A percentile compares a stretch with the other conserved stretches of the same genome.
Evolutionary conservation across 139 green algal genomes (phyloP).

Genomic region (Ulvella scutata): DNA sequence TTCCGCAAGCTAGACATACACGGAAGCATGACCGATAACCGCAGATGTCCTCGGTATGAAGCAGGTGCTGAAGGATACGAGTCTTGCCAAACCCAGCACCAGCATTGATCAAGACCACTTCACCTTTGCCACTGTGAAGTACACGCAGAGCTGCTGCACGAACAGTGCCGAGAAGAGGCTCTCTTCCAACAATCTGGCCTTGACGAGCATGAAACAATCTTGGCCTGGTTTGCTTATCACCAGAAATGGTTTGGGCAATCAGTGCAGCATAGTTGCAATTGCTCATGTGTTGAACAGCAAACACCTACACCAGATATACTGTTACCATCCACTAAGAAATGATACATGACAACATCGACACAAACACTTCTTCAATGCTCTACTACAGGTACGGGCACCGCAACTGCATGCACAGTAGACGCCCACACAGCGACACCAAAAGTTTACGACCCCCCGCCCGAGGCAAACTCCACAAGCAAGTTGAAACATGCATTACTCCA

Average conservation of each 20-base stretch:
- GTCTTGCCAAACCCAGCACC: background rate
- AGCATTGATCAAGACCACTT: background rate
- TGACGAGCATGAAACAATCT: background rate
- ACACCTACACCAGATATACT: background rate
- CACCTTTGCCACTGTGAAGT: background rate
- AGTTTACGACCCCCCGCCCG: background rate
- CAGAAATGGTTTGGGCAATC: background rate
- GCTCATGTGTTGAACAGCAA: background rate
- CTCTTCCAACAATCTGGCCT: conserved; percentile 2
- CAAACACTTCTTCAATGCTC: background rate
- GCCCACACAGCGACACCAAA: background rate
- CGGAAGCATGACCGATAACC: background rate
- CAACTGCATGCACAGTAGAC: background rate
- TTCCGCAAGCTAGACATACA: too few relatives aligned
- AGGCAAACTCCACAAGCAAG: conserved; percentile 21
- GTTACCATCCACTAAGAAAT: too few relatives aligned
- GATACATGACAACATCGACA: too few relatives aligned
- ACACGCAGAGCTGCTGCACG: background rate
- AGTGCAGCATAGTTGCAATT: background rate
- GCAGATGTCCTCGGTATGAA: background rate
- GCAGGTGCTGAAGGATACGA: background rate
- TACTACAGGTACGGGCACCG: background rate
- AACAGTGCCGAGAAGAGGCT: background rate
- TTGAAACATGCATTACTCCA: too few relatives aligned
- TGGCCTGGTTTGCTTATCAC: background rate